Evolutionary conservation across 2,329 filamentous ascomycete species (phyloP), one percentile per base, ranked within the genome.

Genomic region (Didymella lethalis): DNA sequence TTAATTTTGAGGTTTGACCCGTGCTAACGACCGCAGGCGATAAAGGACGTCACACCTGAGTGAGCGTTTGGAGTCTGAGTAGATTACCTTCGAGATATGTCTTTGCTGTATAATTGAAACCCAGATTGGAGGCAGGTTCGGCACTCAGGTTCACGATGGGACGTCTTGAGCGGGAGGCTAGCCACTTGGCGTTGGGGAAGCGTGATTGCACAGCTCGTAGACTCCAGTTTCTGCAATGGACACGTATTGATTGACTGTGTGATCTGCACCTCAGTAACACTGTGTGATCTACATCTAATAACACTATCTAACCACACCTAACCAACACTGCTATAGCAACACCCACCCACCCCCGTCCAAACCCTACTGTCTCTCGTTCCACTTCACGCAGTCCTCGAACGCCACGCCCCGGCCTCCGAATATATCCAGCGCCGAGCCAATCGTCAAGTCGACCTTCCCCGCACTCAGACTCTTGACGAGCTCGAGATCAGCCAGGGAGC

Each of bases 361-460:
- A 3, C 10, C 5, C 6, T n/a, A 43, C 57, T 77, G 72, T 36
- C 63, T 51, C 18, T 59, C 80, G 75, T 98, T 98, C 95, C 95
- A 99, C 68, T 83, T 81, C 34, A 97, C 88, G 75, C 94, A 98
- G 57, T 97, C 93, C 32, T 90, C 89, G 73, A 98, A 93, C 62
- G 85, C 92, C 53, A 97, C 92, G 1, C 92, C 91, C 18, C 83
- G 87, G 1, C 95, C 95, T 8, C 95, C 95, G 77, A 99, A 99
- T 65, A 97, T 93, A 79, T 99, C 95, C 69, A 99, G 79, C 1
- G 95, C 95, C 75, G 95, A 98, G 12, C 95, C 95, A 73, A 98
- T 98, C 0, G 95, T 99, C 68, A 99, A 82, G 74, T 99, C 93
- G 23, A 98, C 89, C 74, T 88, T 92, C 28, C 92, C 93, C 34